These are phyloP conservation scores for Botrytis galanthina DNA, from an alignment of 2,329 filamentous ascomycete genomes.

Conservation along the genomic window DNA sequence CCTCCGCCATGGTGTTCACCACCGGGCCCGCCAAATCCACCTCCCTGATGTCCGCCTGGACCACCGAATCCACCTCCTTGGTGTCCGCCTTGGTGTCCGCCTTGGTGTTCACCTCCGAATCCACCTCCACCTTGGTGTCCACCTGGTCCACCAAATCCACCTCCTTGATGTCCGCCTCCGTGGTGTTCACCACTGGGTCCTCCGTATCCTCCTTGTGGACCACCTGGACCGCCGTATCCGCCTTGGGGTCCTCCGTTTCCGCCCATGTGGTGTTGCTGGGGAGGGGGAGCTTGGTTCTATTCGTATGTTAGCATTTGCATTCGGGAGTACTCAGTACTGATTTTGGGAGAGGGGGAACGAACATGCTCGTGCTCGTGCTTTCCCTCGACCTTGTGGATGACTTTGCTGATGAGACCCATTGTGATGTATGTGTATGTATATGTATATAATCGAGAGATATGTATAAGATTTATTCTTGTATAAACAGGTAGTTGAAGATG, in stretches of 20 bases:
- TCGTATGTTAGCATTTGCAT: background rate
- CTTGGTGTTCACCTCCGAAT: background rate
- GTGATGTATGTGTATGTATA: background rate
- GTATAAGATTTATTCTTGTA: background rate
- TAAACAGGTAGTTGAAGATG: too few species aligned
- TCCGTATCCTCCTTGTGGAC: background rate
- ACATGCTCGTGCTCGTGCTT: background rate
- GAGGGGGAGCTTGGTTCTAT: background rate
- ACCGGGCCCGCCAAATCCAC: background rate
- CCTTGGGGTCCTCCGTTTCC: background rate
- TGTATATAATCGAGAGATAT: background rate
- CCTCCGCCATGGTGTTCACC: background rate
- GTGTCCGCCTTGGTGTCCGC: background rate
- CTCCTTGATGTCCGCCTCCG: background rate
- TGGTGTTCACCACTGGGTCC: background rate
- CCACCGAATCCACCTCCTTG: background rate
- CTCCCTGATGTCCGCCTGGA: background rate
- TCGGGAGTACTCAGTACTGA: background rate
- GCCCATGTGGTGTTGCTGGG: background rate
- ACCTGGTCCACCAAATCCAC: background rate
- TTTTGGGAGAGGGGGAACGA: background rate
- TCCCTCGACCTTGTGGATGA: constrained; percentile 11
- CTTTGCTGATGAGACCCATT: constrained; percentile 8
- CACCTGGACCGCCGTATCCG: background rate
- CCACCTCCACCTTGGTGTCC: background rate